These are phyloP conservation scores for Tricholoma matsutake DNA, from an alignment of 768 basidiomycete species.

Conservation along the genomic window DNA sequence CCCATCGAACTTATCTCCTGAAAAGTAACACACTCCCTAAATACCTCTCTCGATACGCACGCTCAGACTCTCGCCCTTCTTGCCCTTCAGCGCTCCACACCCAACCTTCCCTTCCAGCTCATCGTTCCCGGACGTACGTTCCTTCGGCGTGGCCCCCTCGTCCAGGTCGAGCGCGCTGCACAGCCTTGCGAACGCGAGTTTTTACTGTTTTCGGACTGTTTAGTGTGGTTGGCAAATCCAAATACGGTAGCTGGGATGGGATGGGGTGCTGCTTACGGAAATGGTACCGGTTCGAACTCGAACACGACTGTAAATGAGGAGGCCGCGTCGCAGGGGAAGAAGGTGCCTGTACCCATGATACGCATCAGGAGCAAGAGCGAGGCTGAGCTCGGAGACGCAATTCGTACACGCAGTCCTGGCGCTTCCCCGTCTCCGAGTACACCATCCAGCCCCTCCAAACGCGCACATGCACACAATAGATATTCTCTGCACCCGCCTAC, in stretches of 20 bases:
- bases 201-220: conserved; percentile 77
- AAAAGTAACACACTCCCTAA: conserved; percentile 72
- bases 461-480: conserved; percentile 14
- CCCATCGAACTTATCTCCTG: not conserved
- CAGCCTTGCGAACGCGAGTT: conserved; percentile 62
- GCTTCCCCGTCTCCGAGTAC: conserved; percentile 13
- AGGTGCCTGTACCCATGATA: conserved; percentile 28
- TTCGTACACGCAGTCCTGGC: not conserved
- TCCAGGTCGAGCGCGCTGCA: conserved; percentile 53
- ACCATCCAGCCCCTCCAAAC: conserved; percentile 18
- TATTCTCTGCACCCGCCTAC: conserved; percentile 28
- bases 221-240: conserved; percentile 69
- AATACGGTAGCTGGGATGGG: conserved; percentile 35
- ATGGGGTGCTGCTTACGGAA: conserved; percentile 18
- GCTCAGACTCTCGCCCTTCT: conserved; percentile 73
- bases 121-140: conserved; percentile 79
- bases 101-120: conserved; percentile 73
- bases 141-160: conserved; percentile 61
- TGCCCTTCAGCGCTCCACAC: conserved; percentile 74
- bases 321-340: not conserved
- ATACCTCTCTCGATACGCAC: conserved; percentile 77
- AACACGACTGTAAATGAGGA: conserved; percentile 9
- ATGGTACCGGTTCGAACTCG: conserved; percentile 14
- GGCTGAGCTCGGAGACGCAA: conserved; percentile 37
- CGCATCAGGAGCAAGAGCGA: conserved; percentile 61